Evolutionary conservation across 2,329 filamentous ascomycete species (phyloP).

Genomic region (Furcasterigmium sp.): DNA sequence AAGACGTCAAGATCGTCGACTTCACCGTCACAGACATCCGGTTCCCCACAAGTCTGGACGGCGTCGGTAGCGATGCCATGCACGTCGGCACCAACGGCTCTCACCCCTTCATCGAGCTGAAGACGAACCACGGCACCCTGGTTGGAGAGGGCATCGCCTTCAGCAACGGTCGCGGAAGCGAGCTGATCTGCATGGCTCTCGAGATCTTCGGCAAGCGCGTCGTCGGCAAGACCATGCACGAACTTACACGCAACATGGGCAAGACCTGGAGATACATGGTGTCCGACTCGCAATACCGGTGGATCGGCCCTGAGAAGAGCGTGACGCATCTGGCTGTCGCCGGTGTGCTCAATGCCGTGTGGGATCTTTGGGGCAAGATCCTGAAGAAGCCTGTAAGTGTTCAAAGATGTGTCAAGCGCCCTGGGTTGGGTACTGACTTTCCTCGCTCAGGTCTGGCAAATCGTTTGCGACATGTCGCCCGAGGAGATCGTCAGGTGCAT

Average conservation of each 20-base stretch:
- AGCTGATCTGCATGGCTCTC: slow-evolving; percentile 6
- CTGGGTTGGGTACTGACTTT: too few relatives aligned
- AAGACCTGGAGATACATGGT: slow-evolving; percentile 67
- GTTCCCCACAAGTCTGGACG: slow-evolving; percentile 14
- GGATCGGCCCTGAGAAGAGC: slow-evolving; percentile 68
- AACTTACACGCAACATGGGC: slow-evolving; percentile 47
- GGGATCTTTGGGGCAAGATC: slow-evolving; percentile 66
- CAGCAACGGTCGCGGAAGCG: slow-evolving; percentile 6
- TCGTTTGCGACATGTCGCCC: slow-evolving; percentile 64
- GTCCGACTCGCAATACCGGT: slow-evolving; percentile 62
- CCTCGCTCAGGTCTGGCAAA: slow-evolving; percentile 48
- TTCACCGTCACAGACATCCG: slow-evolving; percentile 12
- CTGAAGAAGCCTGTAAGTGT: slow-evolving; percentile 47
- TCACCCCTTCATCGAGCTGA: slow-evolving; percentile 10
- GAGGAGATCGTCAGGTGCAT: slow-evolving; percentile 63
- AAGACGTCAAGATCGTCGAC: slow-evolving; percentile 8
- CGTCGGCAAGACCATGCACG: slow-evolving; percentile 6
- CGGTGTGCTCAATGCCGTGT: slow-evolving; percentile 63
- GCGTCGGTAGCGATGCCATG: slow-evolving; percentile 15
- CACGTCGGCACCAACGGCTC: slow-evolving; percentile 13
- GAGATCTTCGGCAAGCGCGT: slow-evolving; percentile 5
- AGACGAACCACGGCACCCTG: slow-evolving; percentile 9
- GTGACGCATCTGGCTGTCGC: slow-evolving; percentile 66
- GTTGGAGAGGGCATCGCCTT: slow-evolving; percentile 11
- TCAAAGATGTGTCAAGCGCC: too few relatives aligned